These are phyloP conservation scores for Kwoniella dendrophila DNA, from an alignment of 768 basidiomycete genomes.

Conservation along the genomic window DNA sequence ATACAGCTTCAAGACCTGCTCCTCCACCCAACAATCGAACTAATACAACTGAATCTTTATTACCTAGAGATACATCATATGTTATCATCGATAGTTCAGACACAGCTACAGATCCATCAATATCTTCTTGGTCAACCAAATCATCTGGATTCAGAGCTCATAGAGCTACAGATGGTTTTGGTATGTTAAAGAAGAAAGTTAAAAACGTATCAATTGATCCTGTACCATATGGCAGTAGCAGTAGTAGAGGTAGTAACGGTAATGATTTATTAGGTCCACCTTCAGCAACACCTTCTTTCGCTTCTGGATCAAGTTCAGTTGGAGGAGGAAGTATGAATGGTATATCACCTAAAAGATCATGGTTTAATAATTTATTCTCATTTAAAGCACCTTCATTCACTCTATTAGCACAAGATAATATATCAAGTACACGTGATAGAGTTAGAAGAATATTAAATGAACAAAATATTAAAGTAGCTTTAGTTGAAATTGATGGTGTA, in stretches of 20 bases:
- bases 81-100: slow-evolving; percentile 48
- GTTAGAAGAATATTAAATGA: slow-evolving; percentile 72
- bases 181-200: slow-evolving; percentile 49
- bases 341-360: slow-evolving; percentile 65
- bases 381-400: slow-evolving; percentile 66
- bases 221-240: slow-evolving; percentile 30
- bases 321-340: slow-evolving; percentile 4
- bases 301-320: slow-evolving; percentile 11
- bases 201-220: slow-evolving; percentile 43
- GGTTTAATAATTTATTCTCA: slow-evolving; percentile 87
- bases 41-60: slow-evolving; percentile 16
- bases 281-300: slow-evolving; percentile 16
- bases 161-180: slow-evolving; percentile 47
- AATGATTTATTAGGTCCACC: slow-evolving; percentile 31
- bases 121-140: slow-evolving; percentile 36
- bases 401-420: slow-evolving; percentile 56
- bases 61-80: slow-evolving; percentile 48
- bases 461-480: slow-evolving; percentile 69
- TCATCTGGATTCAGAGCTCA: slow-evolving; percentile 33
- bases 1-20: slow-evolving; percentile 14
- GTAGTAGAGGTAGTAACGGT: slow-evolving; percentile 13
- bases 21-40: slow-evolving; percentile 1
- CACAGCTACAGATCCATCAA: slow-evolving; percentile 31
- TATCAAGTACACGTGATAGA: slow-evolving; percentile 69
- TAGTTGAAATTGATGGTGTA: slow-evolving; percentile 67